Evolutionary conservation across 106 monocot genomes (phyloP).

Genomic region (Narthecium ossifragum): DNA sequence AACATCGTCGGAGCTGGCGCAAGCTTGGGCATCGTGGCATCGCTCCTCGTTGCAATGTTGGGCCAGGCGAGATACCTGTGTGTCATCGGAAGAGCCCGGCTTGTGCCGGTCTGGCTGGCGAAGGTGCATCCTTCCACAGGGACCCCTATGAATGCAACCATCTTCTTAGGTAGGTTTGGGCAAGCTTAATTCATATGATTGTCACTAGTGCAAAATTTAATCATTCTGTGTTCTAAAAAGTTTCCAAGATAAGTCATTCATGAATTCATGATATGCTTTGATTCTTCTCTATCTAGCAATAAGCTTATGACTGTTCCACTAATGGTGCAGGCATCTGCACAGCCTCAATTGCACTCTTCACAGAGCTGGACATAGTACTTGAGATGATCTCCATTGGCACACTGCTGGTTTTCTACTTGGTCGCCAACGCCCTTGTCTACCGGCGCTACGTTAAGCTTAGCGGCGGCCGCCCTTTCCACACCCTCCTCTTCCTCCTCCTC

Average conservation of each 20-base stretch:
- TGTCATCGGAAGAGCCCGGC: conserved; percentile 53
- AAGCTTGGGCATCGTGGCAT: conserved; percentile 66
- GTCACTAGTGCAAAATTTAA: background rate
- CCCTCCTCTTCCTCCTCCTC: conserved; percentile 44
- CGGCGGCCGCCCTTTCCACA: conserved; percentile 17
- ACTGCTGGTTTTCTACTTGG: conserved; percentile 68
- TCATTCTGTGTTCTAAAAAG: background rate
- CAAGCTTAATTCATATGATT: too few relatives aligned
- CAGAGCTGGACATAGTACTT: conserved; percentile 49
- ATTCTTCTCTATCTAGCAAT: background rate
- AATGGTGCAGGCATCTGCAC: conserved; percentile 54
- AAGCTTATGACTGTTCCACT: background rate
- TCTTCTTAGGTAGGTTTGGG: conserved; percentile 54
- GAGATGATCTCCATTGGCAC: conserved; percentile 77
- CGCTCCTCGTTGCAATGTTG: conserved; percentile 68
- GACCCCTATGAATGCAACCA: conserved; percentile 66
- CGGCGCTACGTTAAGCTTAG: conserved; percentile 37
- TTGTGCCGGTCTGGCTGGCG: conserved; percentile 55
- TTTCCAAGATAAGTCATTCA: background rate
- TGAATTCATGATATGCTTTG: background rate
- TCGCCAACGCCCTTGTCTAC: conserved; percentile 66
- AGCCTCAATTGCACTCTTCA: conserved; percentile 69
- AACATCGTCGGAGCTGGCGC: conserved; percentile 59
- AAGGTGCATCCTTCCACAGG: conserved; percentile 74
- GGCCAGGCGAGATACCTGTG: conserved; percentile 72